Conservation (phyloP, 495 filamentous ascomycete species). For the Lasiosphaeria miniovina region DNA sequence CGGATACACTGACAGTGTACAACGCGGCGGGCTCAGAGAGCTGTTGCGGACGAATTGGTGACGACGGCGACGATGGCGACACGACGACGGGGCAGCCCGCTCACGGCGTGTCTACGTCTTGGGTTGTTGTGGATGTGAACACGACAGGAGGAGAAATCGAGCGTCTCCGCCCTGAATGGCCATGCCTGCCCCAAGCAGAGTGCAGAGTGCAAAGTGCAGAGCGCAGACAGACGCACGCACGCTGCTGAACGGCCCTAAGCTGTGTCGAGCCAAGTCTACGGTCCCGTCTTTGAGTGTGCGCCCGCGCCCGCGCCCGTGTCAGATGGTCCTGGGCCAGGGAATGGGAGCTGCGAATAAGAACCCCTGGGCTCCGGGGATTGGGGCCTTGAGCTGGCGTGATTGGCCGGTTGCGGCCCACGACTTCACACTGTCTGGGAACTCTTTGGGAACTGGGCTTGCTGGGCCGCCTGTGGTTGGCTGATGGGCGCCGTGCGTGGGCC, state of each 20-base stretch:
- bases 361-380: not conserved
- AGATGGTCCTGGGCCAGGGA: not conserved
- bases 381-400: not conserved
- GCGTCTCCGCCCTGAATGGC: not conserved
- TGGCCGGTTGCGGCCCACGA: not conserved
- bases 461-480: too few relatives aligned
- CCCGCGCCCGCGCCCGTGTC: not conserved
- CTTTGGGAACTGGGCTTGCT: slow-evolving; percentile 1
- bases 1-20: not conserved
- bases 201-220: not conserved
- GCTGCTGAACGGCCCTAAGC: slow-evolving; percentile 8
- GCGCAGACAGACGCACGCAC: too few relatives aligned
- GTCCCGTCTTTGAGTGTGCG: slow-evolving; percentile 8
- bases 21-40: slow-evolving; percentile 1
- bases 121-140: slow-evolving; percentile 2
- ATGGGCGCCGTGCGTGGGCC: too few relatives aligned
- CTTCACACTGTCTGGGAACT: slow-evolving; percentile 4
- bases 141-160: not conserved
- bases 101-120: not conserved
- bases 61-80: slow-evolving; percentile 3
- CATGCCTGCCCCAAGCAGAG: not conserved
- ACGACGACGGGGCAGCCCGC: too few relatives aligned
- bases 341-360: not conserved
- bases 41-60: not conserved
- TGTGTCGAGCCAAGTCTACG: slow-evolving; percentile 12